phyloP scores from a whole-genome alignment of 2,329 filamentous ascomycete genomes.

The Orbilia oligospora region DNA sequence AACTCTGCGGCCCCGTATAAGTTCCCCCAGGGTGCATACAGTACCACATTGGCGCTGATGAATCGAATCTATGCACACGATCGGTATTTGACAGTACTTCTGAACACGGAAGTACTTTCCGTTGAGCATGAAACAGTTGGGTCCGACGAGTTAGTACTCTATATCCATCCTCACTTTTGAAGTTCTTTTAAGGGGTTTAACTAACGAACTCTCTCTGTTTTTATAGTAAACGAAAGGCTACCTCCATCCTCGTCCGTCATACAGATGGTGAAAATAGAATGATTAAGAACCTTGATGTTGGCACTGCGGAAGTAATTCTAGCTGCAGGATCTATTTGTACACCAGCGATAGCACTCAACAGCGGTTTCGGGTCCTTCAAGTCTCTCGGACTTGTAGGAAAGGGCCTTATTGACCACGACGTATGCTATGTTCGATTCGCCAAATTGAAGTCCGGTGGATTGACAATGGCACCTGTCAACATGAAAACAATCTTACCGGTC shows the following conservation, averaged over 20 bases:
- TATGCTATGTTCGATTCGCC: slow-evolving; percentile 12
- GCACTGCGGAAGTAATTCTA: slow-evolving; percentile 8
- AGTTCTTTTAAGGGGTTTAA: too few species aligned
- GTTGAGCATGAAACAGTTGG: background rate
- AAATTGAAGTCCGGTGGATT: background rate
- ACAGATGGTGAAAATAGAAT: too few species aligned
- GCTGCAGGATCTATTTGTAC: slow-evolving; percentile 16
- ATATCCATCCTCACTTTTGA: too few species aligned
- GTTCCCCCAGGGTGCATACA: slow-evolving; percentile 20
- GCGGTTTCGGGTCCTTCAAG: background rate
- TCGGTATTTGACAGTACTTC: slow-evolving; percentile 18
- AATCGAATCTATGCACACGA: slow-evolving; percentile 9
- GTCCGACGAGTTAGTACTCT: too few species aligned
- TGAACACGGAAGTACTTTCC: slow-evolving; percentile 10
- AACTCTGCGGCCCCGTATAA: background rate
- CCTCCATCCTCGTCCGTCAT: too few species aligned
- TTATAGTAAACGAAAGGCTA: too few species aligned
- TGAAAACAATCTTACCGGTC: background rate
- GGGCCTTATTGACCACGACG: slow-evolving; percentile 18
- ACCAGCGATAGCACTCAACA: slow-evolving; percentile 13
- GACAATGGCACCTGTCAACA: background rate
- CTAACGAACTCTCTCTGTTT: too few species aligned
- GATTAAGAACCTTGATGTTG: too few species aligned
- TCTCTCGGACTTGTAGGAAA: background rate
- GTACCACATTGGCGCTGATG: background rate